Evolutionary conservation across 768 basidiomycete species (phyloP).

Genomic region (Lactarius hatsudake): DNA sequence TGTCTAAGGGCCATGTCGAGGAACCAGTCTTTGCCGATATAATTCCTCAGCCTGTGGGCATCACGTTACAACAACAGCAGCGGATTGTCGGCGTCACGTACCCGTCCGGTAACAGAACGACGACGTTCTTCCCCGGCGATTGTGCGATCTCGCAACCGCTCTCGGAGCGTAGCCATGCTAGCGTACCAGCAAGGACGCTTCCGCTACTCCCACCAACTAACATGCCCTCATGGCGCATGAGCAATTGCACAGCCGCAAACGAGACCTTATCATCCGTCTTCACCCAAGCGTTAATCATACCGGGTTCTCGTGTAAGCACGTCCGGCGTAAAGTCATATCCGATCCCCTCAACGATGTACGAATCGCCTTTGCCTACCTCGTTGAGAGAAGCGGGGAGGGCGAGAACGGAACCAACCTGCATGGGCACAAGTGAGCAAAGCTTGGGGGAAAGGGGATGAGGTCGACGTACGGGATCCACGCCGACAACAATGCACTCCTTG

Average conservation of each 20-base stretch:
- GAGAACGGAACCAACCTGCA: slow-evolving; percentile 85
- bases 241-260: slow-evolving; percentile 65
- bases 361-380: slow-evolving; percentile 42
- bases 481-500: slow-evolving; percentile 69
- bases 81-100: slow-evolving; percentile 38
- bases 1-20: slow-evolving; percentile 59
- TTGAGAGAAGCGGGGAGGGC: slow-evolving; percentile 71
- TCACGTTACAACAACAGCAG: not conserved
- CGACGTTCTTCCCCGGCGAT: slow-evolving; percentile 78
- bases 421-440: not conserved
- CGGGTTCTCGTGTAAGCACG: slow-evolving; percentile 65
- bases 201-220: slow-evolving; percentile 94
- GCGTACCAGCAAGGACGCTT: slow-evolving; percentile 72
- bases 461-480: slow-evolving; percentile 80
- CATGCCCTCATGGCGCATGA: slow-evolving; percentile 86
- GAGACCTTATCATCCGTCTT: slow-evolving; percentile 83
- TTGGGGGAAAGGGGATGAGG: slow-evolving; percentile 1
- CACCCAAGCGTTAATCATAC: slow-evolving; percentile 72
- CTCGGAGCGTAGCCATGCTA: slow-evolving; percentile 72
- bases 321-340: slow-evolving; percentile 93
- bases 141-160: slow-evolving; percentile 62
- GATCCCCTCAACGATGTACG: slow-evolving; percentile 92
- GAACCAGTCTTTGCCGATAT: slow-evolving; percentile 95
- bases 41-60: slow-evolving; percentile 73
- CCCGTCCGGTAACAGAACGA: slow-evolving; percentile 90